Conservation (phyloP, 1,284 basidiomycete species). For the Entoloma clypeatum region DNA sequence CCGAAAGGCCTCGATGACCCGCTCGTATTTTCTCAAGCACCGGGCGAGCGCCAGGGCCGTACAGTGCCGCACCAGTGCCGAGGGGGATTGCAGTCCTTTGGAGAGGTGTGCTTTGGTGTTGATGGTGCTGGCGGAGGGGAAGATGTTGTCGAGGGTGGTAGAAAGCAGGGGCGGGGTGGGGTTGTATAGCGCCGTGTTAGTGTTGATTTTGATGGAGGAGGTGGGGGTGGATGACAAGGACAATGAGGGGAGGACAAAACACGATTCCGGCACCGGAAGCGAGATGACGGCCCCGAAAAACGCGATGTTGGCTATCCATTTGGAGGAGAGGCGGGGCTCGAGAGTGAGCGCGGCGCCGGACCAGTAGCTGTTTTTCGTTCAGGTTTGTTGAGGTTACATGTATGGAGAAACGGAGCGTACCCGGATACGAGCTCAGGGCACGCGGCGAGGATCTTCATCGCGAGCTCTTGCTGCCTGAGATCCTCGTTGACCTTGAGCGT, state of each 20-base stretch:
- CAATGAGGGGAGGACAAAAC: constrained; percentile 50
- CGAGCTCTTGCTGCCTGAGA: constrained; percentile 80
- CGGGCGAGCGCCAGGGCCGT: constrained; percentile 72
- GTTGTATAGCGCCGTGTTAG: too few species aligned
- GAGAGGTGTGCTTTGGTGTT: constrained; percentile 70
- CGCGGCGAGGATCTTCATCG: constrained; percentile 69
- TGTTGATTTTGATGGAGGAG: too few species aligned
- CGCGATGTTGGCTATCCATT: constrained; percentile 86
- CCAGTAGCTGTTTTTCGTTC: constrained; percentile 81
- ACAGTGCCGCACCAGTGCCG: constrained; percentile 78
- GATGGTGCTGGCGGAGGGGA: constrained; percentile 70
- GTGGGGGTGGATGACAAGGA: constrained; percentile 65
- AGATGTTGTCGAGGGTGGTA: constrained; percentile 68
- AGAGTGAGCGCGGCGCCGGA: constrained; percentile 68
- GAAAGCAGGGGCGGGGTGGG: too few species aligned
- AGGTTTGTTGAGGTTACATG: too few species aligned
- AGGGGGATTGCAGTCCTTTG: constrained; percentile 72
- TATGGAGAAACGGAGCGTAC: constrained; percentile 45
- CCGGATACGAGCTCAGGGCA: constrained; percentile 86
- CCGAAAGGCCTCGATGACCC: constrained; percentile 50
- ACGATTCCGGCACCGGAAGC: constrained; percentile 63
- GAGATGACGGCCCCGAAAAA: constrained; percentile 78
- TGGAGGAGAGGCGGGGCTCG: constrained; percentile 83
- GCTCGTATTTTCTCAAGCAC: constrained; percentile 66
- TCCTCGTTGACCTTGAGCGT: constrained; percentile 81